Percentiles rank a stretch among this genome's conserved stretches.
Conservation (phyloP, 2,329 filamentous ascomycete genomes). For the Phyllosticta citrichinensis region DNA sequence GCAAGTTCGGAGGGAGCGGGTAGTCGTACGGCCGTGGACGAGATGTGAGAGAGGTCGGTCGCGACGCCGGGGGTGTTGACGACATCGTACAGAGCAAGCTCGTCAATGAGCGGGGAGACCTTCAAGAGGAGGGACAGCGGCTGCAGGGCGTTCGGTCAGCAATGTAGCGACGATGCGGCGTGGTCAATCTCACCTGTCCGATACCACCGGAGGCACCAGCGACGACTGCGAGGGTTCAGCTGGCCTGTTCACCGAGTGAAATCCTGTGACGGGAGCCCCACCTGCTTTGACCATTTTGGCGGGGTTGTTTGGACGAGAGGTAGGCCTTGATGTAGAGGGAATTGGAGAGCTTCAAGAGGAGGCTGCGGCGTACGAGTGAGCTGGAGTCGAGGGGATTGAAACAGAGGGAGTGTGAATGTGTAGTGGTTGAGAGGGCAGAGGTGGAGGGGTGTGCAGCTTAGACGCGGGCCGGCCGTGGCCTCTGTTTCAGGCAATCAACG, state of each 20-base stretch:
- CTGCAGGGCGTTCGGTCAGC: constrained; percentile 37
- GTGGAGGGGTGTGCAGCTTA: background rate
- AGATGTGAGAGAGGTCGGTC: constrained; percentile 95
- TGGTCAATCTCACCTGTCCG: constrained; percentile 62
- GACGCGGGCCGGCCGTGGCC: background rate
- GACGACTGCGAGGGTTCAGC: constrained; percentile 45
- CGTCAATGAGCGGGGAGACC: constrained; percentile 74
- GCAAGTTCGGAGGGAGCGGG: background rate
- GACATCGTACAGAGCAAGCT: constrained; percentile 97
- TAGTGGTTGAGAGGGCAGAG: background rate
- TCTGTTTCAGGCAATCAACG: background rate
- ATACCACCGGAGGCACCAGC: constrained; percentile 97
- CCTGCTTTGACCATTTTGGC: constrained; percentile 32
- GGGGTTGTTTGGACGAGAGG: constrained; percentile 15
- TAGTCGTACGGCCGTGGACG: constrained; percentile 62
- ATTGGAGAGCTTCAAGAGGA: background rate
- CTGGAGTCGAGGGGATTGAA: background rate
- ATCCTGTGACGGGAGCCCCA: constrained; percentile 9
- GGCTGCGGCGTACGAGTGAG: background rate
- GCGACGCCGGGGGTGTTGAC: constrained; percentile 97
- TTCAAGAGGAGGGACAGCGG: constrained; percentile 95
- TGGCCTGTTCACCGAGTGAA: constrained; percentile 1
- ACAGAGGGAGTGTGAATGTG: background rate
- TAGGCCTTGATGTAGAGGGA: constrained; percentile 14
- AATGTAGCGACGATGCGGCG: background rate